Base-by-base conservation (phyloP, 352 stramenopile species). In the Globisporangium spiculum region DNA sequence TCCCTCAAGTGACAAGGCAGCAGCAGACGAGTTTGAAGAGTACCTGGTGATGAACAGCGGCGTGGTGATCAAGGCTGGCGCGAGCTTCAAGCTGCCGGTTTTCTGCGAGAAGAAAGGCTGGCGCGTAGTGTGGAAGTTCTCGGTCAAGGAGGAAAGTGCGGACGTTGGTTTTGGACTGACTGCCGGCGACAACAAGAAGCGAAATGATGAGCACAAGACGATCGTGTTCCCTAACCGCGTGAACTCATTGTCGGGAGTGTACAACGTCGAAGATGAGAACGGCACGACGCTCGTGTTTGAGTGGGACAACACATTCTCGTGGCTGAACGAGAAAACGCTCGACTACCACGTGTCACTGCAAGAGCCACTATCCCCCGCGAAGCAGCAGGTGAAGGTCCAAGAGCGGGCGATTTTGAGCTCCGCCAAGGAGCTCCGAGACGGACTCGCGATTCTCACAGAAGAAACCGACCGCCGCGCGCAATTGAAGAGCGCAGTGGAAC, bases 241-340 rank as follows among this genome's bases (percentile, higher is more conserved):
- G 63, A 78, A 91, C 38, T 66, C 78, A 22, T 74, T 86, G 36
- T 83, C 75, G 2, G 85, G 82, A 0, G 73, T 81, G 12, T 88
- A 84, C 44, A 73, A 79, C 4, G 79, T 88, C 5, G 65, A 71
- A 4, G 60, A 77, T 0, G 68, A 78, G 16, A 70, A 77, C 14
- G 73, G 71, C 54, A 78, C 75, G 20, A 82, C 77, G 60, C 73
- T 95, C 1, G 22, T 77, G 22, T 95, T 93, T 55, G 77, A 84
- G 46, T 95, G 87, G 87, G 85, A 95, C 67, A 95, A 95, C 59
- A 75, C 82, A 38, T 95, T 93, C 61, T 93, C 85, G 26, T 95
- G 87, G 87, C 74, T 95, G 1, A 91, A 92, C 53, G 84, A 89
- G 60, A 95, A 95, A 70, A 95, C 87, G 1, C 63, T 95, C 46